phyloP scores from a whole-genome alignment of 1,139 yeast species.

The Zygoascus sp. region DNA sequence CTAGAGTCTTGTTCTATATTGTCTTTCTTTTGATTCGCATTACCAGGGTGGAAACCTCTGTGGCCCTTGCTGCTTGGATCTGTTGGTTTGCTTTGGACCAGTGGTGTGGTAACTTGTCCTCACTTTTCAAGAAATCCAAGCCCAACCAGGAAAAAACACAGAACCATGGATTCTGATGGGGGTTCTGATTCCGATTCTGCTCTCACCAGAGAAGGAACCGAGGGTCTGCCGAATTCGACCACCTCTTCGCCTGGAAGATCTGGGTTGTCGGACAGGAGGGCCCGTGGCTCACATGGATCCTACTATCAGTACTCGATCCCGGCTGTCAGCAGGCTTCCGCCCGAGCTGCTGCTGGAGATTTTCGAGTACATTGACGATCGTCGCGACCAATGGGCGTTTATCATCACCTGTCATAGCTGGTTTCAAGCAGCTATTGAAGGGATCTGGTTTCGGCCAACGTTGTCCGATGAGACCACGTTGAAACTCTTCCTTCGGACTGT shows the following conservation, averaged over 20 bases:
- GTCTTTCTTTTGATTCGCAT: too few relatives aligned
- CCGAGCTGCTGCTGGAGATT: conserved; percentile 71
- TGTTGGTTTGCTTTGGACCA: too few relatives aligned
- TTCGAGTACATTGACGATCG: conserved; percentile 62
- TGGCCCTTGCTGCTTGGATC: too few relatives aligned
- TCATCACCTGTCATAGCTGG: conserved; percentile 80
- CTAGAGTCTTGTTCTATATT: too few relatives aligned
- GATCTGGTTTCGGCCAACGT: conserved; percentile 83
- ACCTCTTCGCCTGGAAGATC: background rate
- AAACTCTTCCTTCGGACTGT: conserved; percentile 28
- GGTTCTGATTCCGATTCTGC: conserved; percentile 2
- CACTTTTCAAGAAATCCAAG: too few relatives aligned
- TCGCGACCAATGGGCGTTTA: conserved; percentile 59
- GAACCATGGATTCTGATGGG: conserved; percentile 6
- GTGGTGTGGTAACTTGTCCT: background rate
- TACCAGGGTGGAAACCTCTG: too few relatives aligned
- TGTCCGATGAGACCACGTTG: conserved; percentile 53
- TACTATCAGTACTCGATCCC: conserved; percentile 25
- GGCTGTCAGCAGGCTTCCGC: conserved; percentile 62
- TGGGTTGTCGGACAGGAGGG: background rate
- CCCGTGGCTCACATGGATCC: background rate
- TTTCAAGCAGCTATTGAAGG: conserved; percentile 74
- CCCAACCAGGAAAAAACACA: background rate
- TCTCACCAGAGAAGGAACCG: conserved; percentile 4
- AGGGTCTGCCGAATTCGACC: conserved; percentile 4